Conservation (phyloP, 257 asterid genomes). For the Forsythia suspensa region DNA sequence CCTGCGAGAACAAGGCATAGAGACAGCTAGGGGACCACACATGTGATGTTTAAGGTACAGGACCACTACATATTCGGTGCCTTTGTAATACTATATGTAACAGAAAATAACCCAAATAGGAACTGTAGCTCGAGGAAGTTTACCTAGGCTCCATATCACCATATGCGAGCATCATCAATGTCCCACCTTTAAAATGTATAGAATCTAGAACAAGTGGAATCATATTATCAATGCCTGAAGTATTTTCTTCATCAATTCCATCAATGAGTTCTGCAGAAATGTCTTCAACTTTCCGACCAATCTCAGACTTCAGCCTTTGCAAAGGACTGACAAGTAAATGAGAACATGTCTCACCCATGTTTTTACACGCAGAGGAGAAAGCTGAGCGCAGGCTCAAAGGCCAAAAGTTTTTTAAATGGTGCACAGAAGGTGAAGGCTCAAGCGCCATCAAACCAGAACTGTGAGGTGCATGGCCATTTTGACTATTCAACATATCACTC, state of each 20-base stretch:
- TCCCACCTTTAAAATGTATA: constrained; percentile 79
- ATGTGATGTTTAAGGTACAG: not conserved
- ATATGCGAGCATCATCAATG: constrained; percentile 89
- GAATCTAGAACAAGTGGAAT: constrained; percentile 83
- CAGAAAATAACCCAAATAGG: constrained; percentile 16
- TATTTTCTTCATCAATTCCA: constrained; percentile 52
- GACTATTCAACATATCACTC: constrained; percentile 35
- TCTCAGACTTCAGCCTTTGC: constrained; percentile 61
- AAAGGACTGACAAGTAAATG: constrained; percentile 51
- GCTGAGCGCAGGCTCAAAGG: constrained; percentile 43
- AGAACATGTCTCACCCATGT: constrained; percentile 46
- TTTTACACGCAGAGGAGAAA: constrained; percentile 40
- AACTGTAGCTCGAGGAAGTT: constrained; percentile 19
- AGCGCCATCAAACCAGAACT: constrained; percentile 28
- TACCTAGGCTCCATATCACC: constrained; percentile 97
- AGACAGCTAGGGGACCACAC: not conserved
- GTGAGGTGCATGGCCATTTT: constrained; percentile 32
- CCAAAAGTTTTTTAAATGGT: constrained; percentile 27
- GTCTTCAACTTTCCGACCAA: constrained; percentile 59
- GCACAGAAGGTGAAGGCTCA: constrained; percentile 41
- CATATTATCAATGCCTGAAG: constrained; percentile 52
- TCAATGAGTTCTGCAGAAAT: constrained; percentile 70
- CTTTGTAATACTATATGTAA: constrained; percentile 7
- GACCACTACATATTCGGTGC: not conserved
- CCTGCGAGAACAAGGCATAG: constrained; percentile 3